Base-by-base conservation (phyloP, 805 yeast species). In the Wickerhamiella occidentalis region DNA sequence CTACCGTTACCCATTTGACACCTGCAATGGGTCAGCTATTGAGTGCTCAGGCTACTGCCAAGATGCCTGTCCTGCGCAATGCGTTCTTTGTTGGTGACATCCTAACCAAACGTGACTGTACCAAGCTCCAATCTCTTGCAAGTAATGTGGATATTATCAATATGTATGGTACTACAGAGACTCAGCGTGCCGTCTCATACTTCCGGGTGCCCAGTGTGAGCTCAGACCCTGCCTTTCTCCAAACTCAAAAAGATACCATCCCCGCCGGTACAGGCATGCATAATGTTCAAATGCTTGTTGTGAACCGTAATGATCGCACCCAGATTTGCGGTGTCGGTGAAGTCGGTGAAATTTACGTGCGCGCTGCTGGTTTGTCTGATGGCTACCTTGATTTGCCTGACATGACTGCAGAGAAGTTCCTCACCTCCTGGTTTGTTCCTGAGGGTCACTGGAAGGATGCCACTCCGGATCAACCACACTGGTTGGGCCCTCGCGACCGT, bases 131-230 rank as follows among this genome's bases (percentile, higher is more conserved):
- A 65, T 78, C 92, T 0, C 74, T 92, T 59, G 97, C 97, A 12
- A 80, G 80, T 63, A 90, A 92, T 61, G 94, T 85, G 49, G 71
- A 67, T 63, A 90, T 92, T 61, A 94, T 92, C 57, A 92, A 92
- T 68, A 92, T 92, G 99, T 92, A 92, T 65, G 99, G 99, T 61
- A 92, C 99, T 36, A 92, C 99, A 9, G 99, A 92, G 67, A 92
- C 99, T 13, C 99, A 94, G 72, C 78, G 99, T 63, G 92, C 99
- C 1, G 99, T 92, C 22, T 88, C 97, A 0, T 92, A 77, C 68
- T 94, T 78, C 68, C 94, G 86, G 64, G 90, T 94, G 54, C 79
- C 85, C 40, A 78, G 94, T 25, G 73, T 85, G 56, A 63, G 73
- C 19, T 62, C 73, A 40, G 87, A 88, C 64, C 74, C 90, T 21